A percentile compares a stretch with the other conserved stretches of the same genome.
Conservation (phyloP, 1,284 basidiomycete species). For the Amylostereum chailletii region DNA sequence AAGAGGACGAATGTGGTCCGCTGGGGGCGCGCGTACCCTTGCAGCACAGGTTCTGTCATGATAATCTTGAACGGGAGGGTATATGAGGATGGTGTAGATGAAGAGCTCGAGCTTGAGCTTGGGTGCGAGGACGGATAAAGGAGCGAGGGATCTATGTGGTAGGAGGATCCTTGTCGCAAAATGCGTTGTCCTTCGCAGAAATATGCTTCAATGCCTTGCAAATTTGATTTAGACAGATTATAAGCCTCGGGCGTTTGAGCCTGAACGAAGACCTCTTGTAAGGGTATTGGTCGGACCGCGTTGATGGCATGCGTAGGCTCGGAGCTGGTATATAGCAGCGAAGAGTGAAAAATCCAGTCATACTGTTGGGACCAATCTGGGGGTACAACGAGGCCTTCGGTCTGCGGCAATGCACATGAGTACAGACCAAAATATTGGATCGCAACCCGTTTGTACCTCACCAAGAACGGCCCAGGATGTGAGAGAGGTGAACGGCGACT, state of each 20-base stretch:
- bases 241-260: conserved; percentile 20
- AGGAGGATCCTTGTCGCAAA: conserved; percentile 39
- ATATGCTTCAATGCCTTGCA: conserved; percentile 28
- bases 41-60: conserved; percentile 61
- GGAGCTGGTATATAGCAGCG: conserved; percentile 15
- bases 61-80: conserved; percentile 27
- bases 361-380: conserved; percentile 3
- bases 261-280: conserved; percentile 21
- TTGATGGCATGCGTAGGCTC: conserved; percentile 27
- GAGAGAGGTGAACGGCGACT: conserved; percentile 10
- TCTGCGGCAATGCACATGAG: neutral
- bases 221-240: conserved; percentile 13
- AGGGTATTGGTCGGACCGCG: conserved; percentile 16
- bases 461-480: conserved; percentile 24
- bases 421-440: too few species aligned
- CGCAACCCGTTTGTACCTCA: conserved; percentile 10
- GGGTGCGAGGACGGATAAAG: conserved; percentile 12
- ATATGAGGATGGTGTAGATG: neutral
- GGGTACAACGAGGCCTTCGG: conserved; percentile 4
- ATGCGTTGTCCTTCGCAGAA: conserved; percentile 31
- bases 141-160: conserved; percentile 18
- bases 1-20: conserved; percentile 52
- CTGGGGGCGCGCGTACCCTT: conserved; percentile 50
- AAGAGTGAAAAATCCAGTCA: conserved; percentile 4
- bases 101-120: conserved; percentile 11